These are phyloP conservation scores for Iris macrosiphon DNA, from an alignment of 106 monocot species.

Conservation along the genomic window DNA sequence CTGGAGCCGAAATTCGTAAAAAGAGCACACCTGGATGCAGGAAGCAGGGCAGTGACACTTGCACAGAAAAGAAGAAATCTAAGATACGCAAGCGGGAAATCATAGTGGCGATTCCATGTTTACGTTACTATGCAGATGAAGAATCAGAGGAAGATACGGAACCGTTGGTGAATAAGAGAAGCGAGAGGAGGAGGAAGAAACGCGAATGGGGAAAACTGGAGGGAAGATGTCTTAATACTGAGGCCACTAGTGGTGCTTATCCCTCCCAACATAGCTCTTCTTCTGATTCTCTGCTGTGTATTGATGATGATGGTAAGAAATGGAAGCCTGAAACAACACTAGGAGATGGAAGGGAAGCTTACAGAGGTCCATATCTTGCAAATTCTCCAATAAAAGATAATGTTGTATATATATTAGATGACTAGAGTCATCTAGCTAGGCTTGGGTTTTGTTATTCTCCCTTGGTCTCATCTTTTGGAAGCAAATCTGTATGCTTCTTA, in stretches of 20 bases:
- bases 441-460: too few species aligned
- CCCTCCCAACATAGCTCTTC: not conserved
- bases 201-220: slow-evolving; percentile 15
- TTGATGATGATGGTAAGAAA: too few species aligned
- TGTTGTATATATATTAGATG: not conserved
- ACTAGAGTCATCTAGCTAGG: slow-evolving; percentile 1
- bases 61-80: not conserved
- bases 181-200: slow-evolving; percentile 34
- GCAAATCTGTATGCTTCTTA: too few species aligned
- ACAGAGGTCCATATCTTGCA: too few species aligned
- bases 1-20: slow-evolving; percentile 2
- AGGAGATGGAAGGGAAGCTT: not conserved
- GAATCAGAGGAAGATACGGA: slow-evolving; percentile 27
- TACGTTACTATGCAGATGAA: slow-evolving; percentile 33
- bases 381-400: not conserved
- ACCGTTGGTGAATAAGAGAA: slow-evolving; percentile 57
- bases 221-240: not conserved
- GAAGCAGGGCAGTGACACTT: not conserved
- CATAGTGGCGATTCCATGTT: slow-evolving; percentile 16
- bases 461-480: not conserved
- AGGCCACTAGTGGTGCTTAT: not conserved
- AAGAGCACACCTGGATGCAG: not conserved
- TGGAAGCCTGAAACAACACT: not conserved
- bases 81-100: slow-evolving; percentile 5
- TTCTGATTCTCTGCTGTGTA: too few species aligned